These are phyloP conservation scores for Sclerotinia sclerotiorum DNA, from an alignment of 2,329 filamentous ascomycete species.

Conservation along the genomic window DNA sequence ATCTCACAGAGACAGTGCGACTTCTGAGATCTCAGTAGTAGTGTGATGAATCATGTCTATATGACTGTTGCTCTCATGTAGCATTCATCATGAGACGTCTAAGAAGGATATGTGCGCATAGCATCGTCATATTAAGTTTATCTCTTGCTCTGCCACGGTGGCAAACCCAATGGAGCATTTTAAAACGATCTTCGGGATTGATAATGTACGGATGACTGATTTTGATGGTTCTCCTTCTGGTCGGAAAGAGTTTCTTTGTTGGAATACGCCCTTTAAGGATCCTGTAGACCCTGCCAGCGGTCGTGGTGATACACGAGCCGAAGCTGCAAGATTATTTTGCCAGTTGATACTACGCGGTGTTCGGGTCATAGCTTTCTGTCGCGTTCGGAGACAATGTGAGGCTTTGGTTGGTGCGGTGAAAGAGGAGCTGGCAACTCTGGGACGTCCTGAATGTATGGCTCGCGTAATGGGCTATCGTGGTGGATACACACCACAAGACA, in stretches of 20 bases:
- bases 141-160: constrained; percentile 95
- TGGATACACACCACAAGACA: constrained; percentile 89
- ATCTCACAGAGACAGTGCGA: too few relatives aligned
- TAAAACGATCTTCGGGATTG: constrained; percentile 86
- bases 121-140: constrained; percentile 80
- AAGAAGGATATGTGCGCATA: constrained; percentile 81
- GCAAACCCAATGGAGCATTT: constrained; percentile 92
- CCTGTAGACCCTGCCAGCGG: constrained; percentile 84
- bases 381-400: constrained; percentile 86
- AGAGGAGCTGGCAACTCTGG: constrained; percentile 70
- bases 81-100: constrained; percentile 92
- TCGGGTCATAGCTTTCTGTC: constrained; percentile 88
- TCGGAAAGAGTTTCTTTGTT: constrained; percentile 92
- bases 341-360: constrained; percentile 86
- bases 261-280: constrained; percentile 96
- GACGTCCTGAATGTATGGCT: constrained; percentile 70
- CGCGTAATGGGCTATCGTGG: constrained; percentile 95
- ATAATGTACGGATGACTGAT: constrained; percentile 77
- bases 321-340: constrained; percentile 88
- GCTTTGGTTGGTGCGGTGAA: constrained; percentile 77
- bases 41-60: constrained; percentile 91
- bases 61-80: constrained; percentile 93
- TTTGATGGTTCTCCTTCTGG: constrained; percentile 92
- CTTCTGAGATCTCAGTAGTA: too few relatives aligned
- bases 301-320: constrained; percentile 75